Evolutionary conservation across 345 rosid genomes (phyloP).

Genomic region (Gossypium ekmanianum): DNA sequence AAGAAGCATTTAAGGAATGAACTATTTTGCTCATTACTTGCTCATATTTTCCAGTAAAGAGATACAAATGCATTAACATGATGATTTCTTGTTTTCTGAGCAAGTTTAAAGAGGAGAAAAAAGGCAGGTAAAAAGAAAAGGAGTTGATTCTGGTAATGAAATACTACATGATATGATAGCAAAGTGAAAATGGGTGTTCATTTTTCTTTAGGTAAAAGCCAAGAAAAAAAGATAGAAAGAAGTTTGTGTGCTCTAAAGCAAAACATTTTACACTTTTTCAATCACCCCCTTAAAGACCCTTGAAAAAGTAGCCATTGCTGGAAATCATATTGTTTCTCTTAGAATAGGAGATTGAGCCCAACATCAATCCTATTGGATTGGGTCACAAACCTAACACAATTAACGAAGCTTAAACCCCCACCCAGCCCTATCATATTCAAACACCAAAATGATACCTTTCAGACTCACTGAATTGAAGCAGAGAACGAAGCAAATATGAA

Average conservation of each 20-base stretch:
- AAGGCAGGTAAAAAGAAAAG: neutral
- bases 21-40: too few species aligned
- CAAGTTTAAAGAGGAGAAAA: neutral
- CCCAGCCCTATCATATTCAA: neutral
- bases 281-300: neutral
- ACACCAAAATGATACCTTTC: neutral
- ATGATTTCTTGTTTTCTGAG: neutral
- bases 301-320: neutral
- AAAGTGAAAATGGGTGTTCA: neutral
- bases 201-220: neutral
- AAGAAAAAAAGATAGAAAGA: neutral
- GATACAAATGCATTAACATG: neutral
- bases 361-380: neutral
- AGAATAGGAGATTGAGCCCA: neutral
- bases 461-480: conserved; percentile 13
- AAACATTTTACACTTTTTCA: neutral
- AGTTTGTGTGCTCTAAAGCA: neutral
- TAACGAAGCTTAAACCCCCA: neutral
- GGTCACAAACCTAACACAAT: neutral
- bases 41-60: too few species aligned
- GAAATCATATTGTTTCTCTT: too few species aligned
- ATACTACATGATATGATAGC: neutral
- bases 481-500: conserved; percentile 40
- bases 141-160: neutral
- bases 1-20: too few species aligned